Conservation (phyloP, 2,329 filamentous ascomycete species). For the Lecanoromycetidae sp. region DNA sequence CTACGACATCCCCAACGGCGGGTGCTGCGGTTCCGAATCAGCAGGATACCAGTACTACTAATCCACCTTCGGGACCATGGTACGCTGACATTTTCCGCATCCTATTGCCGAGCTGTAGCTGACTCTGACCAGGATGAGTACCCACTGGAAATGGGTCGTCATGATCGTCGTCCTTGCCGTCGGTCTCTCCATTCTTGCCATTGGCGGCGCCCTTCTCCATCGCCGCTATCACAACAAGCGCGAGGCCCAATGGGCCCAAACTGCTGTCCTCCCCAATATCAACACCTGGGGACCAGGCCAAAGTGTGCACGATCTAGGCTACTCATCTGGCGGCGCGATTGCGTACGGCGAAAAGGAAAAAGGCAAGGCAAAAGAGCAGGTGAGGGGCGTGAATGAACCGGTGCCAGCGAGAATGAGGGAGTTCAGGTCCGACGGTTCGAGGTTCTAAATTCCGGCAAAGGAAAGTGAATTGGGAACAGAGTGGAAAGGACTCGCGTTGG, state of each 20-base stretch:
- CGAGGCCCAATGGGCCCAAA: conserved; percentile 8
- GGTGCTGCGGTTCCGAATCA: not conserved
- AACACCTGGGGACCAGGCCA: conserved; percentile 17
- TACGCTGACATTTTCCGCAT: not conserved
- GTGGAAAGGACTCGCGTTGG: too few species aligned
- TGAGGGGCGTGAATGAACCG: conserved; percentile 2
- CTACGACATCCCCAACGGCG: not conserved
- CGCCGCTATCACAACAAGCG: conserved; percentile 54
- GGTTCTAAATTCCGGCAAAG: too few species aligned
- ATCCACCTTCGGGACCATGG: conserved; percentile 9
- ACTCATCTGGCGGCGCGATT: not conserved
- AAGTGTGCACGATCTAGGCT: conserved; percentile 16
- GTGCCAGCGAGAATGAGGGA: conserved; percentile 7
- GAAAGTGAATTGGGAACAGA: too few species aligned
- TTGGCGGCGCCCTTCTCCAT: conserved; percentile 58
- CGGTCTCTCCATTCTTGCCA: conserved; percentile 54
- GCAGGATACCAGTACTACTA: not conserved
- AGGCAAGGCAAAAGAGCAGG: conserved; percentile 11
- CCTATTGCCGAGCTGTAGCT: not conserved
- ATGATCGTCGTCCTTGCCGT: conserved; percentile 66
- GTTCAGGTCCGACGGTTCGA: not conserved
- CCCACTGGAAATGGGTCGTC: conserved; percentile 68
- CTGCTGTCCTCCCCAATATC: conserved; percentile 10
- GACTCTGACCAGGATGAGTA: conserved; percentile 44
- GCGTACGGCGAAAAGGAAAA: conserved; percentile 11